Conservation (phyloP, 2,329 filamentous ascomycete genomes). For the Penicillium decumbens region DNA sequence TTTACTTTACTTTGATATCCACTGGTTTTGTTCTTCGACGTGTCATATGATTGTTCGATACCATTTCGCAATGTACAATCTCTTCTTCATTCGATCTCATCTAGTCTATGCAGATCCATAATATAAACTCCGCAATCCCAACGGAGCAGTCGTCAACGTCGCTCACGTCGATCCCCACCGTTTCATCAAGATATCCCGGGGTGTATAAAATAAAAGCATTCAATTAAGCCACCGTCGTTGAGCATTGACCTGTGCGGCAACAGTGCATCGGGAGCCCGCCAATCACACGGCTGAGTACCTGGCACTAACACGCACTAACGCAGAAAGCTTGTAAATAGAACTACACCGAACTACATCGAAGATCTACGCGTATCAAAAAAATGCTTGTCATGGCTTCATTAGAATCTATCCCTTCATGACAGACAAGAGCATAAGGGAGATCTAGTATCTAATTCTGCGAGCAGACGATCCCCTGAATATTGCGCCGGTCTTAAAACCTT, state of each 20-base stretch:
- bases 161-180: constrained; percentile 6
- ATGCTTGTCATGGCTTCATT: constrained; percentile 20
- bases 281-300: constrained; percentile 5
- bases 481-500: constrained; percentile 13
- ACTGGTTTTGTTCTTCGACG: constrained; percentile 1
- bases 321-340: neutral
- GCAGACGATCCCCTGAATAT: constrained; percentile 1
- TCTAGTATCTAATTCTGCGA: constrained; percentile 2
- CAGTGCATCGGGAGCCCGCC: constrained; percentile 1
- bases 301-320: neutral
- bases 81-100: neutral
- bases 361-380: constrained; percentile 14
- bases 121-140: neutral
- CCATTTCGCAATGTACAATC: neutral
- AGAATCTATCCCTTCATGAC: constrained; percentile 15
- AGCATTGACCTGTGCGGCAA: constrained; percentile 10
- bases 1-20: constrained; percentile 11
- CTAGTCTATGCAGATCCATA: neutral
- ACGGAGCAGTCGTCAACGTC: neutral
- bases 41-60: constrained; percentile 1
- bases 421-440: constrained; percentile 10
- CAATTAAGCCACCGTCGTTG: neutral
- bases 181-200: neutral
- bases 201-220: neutral
- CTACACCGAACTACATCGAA: neutral